Conservation (phyloP, 768 basidiomycete species). For the Plicaturopsis crispa region DNA sequence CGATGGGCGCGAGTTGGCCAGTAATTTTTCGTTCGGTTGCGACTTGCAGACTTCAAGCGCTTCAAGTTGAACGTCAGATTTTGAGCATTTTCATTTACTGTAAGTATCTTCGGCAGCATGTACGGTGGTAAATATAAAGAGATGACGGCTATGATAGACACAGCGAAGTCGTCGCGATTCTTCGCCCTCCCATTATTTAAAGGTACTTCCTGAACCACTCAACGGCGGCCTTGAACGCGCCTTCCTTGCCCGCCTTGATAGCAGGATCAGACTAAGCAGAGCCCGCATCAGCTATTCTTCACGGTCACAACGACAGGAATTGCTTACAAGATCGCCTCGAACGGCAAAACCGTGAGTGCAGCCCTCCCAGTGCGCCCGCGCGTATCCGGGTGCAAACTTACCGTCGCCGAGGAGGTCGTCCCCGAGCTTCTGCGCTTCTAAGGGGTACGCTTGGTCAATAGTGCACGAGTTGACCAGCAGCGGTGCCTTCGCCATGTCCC, state of each 20-base stretch:
- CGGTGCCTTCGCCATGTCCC: conserved; percentile 24
- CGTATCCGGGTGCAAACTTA: conserved; percentile 29
- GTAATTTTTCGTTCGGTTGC: too few relatives aligned
- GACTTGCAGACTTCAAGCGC: too few relatives aligned
- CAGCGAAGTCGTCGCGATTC: too few relatives aligned
- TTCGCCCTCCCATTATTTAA: too few relatives aligned
- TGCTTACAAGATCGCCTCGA: conserved; percentile 26
- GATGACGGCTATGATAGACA: too few relatives aligned
- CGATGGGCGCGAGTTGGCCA: too few relatives aligned
- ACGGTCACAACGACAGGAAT: not conserved
- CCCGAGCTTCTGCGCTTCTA: conserved; percentile 21
- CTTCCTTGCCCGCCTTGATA: conserved; percentile 31
- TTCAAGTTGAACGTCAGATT: too few relatives aligned
- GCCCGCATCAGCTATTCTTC: conserved; percentile 17
- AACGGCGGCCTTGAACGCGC: conserved; percentile 32
- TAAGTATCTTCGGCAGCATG: too few relatives aligned
- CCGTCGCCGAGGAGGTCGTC: conserved; percentile 31
- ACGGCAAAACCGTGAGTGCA: conserved; percentile 42
- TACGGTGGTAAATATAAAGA: too few relatives aligned
- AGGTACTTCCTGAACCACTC: too few relatives aligned
- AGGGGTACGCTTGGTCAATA: conserved; percentile 23
- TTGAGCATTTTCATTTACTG: too few relatives aligned
- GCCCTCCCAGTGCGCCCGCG: conserved; percentile 25
- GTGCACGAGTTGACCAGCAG: conserved; percentile 36
- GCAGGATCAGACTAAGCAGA: too few relatives aligned